A percentile compares a stretch with the other conserved stretches of the same genome.
phyloP scores from a whole-genome alignment of 768 basidiomycete genomes.

The Termitomyces sp. region DNA sequence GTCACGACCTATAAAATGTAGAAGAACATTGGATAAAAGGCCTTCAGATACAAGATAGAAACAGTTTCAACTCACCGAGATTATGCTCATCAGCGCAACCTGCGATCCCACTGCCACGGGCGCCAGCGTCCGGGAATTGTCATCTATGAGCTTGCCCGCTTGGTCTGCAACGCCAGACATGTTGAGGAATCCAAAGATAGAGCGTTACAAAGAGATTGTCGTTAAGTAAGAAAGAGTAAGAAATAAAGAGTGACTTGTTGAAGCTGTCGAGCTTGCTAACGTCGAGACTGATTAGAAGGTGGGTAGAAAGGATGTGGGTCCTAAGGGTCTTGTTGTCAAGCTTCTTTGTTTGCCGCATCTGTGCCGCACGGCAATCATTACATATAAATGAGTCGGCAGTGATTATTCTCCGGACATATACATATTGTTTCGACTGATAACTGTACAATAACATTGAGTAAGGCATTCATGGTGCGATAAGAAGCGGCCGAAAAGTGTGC shows the following conservation, averaged over 20 bases:
- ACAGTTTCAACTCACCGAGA: slow-evolving; percentile 51
- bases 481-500: too few relatives aligned
- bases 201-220: slow-evolving; percentile 7
- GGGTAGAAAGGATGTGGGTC: slow-evolving; percentile 6
- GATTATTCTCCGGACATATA: slow-evolving; percentile 6
- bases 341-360: neutral
- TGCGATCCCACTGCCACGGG: slow-evolving; percentile 79
- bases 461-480: neutral
- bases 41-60: neutral
- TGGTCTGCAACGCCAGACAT: slow-evolving; percentile 31
- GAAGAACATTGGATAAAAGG: slow-evolving; percentile 5
- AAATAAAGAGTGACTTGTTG: slow-evolving; percentile 8
- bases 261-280: slow-evolving; percentile 5
- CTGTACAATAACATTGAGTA: neutral
- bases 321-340: neutral
- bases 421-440: neutral
- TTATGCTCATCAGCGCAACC: slow-evolving; percentile 61
- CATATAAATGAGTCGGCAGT: neutral
- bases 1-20: slow-evolving; percentile 45
- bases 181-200: slow-evolving; percentile 6
- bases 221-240: slow-evolving; percentile 9
- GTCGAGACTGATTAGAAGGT: neutral
- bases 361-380: slow-evolving; percentile 4
- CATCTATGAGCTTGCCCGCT: slow-evolving; percentile 33
- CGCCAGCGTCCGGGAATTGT: slow-evolving; percentile 61